Percentiles rank a stretch among this genome's conserved stretches.
Conservation (phyloP, 1,139 yeast species). For the Geotrichum australiense region DNA sequence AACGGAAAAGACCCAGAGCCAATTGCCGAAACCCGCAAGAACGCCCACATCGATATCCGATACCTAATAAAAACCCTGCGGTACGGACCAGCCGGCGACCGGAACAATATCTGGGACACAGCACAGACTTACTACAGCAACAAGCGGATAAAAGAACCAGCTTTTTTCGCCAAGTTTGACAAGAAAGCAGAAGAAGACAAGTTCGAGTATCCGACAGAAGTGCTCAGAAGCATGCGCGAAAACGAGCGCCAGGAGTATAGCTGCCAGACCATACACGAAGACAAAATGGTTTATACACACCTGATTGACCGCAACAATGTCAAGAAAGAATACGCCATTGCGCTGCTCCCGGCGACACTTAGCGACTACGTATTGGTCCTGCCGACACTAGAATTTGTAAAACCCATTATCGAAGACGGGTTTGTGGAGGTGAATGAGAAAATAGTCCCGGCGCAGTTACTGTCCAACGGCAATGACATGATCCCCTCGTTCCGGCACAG, state of each 20-base stretch:
- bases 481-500: conserved; percentile 8
- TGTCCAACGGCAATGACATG: conserved; percentile 7
- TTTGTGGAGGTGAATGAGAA: conserved; percentile 7
- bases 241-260: neutral
- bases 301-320: neutral
- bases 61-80: neutral
- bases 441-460: conserved; percentile 4
- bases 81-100: conserved; percentile 6
- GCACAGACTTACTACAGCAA: neutral
- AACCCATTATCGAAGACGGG: conserved; percentile 11
- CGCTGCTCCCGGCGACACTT: conserved; percentile 1
- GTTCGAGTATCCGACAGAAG: neutral
- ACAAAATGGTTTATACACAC: neutral
- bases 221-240: neutral
- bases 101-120: neutral
- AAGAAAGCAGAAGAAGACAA: neutral
- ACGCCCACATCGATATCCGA: neutral
- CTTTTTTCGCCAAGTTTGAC: neutral
- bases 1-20: conserved; percentile 10
- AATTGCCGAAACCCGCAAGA: neutral
- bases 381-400: conserved; percentile 7
- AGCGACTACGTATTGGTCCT: conserved; percentile 10
- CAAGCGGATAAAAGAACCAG: neutral
- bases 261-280: neutral
- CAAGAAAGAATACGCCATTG: neutral